phyloP scores from a whole-genome alignment of 257 asterid genomes.

The Eustoma russellianum region DNA sequence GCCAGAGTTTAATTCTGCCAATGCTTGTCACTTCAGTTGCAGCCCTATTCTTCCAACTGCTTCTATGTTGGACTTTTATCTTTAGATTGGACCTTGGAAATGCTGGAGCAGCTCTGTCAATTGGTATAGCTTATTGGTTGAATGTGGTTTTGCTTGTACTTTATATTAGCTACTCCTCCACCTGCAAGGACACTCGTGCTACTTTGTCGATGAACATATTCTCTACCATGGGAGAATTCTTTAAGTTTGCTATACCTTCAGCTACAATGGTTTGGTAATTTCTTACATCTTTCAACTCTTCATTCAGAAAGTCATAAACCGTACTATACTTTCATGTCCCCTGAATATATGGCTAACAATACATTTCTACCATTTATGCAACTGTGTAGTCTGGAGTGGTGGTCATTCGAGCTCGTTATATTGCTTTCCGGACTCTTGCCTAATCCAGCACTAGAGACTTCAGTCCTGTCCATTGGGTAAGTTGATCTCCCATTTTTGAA shows the following conservation, averaged over 20 bases:
- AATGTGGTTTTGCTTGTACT: slow-evolving; percentile 43
- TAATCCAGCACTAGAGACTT: slow-evolving; percentile 66
- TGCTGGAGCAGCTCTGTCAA: slow-evolving; percentile 65
- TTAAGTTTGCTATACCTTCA: slow-evolving; percentile 62
- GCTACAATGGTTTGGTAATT: slow-evolving; percentile 82
- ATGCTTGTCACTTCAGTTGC: slow-evolving; percentile 59
- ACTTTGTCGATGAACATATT: slow-evolving; percentile 35
- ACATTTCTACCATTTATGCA: background rate
- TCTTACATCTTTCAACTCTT: background rate
- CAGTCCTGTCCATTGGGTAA: slow-evolving; percentile 69
- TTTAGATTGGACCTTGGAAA: slow-evolving; percentile 52
- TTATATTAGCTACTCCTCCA: slow-evolving; percentile 45
- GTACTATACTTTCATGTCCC: background rate
- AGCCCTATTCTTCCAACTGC: slow-evolving; percentile 46
- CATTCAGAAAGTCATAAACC: no score
- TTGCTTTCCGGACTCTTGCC: slow-evolving; percentile 71
- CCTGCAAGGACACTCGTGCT: slow-evolving; percentile 35
- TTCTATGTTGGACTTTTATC: slow-evolving; percentile 55
- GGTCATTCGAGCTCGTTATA: slow-evolving; percentile 64
- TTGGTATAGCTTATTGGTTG: slow-evolving; percentile 63
- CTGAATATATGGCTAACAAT: background rate
- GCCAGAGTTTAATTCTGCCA: slow-evolving; percentile 65
- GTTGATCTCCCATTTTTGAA: background rate
- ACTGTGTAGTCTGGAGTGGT: slow-evolving; percentile 64
- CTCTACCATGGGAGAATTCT: slow-evolving; percentile 39